Conservation (phyloP, 2,329 filamentous ascomycete species). For the Ophiostoma tasmaniense region DNA sequence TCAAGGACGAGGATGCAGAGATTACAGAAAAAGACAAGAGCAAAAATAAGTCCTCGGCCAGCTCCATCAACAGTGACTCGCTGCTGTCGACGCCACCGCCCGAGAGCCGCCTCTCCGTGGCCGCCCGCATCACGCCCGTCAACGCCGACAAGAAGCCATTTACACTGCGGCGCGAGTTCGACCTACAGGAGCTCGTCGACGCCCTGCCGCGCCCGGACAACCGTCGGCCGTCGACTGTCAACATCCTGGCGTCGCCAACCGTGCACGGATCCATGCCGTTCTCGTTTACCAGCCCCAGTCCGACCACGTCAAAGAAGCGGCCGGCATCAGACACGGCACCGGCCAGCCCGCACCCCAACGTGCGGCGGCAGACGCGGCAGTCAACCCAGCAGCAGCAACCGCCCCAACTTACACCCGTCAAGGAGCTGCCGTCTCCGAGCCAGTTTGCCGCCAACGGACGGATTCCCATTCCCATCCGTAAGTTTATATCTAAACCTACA, state of each 20-base stretch:
- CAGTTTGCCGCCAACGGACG: constrained; percentile 9
- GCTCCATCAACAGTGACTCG: background rate
- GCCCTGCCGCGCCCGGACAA: constrained; percentile 33
- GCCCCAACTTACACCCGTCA: background rate
- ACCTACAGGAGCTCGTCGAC: constrained; percentile 39
- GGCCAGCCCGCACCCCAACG: constrained; percentile 12
- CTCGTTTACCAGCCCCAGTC: background rate
- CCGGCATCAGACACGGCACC: constrained; percentile 12
- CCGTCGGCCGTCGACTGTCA: constrained; percentile 15
- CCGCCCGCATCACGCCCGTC: constrained; percentile 37
- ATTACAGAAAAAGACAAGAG: background rate
- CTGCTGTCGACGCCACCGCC: constrained; percentile 4
- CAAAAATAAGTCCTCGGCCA: background rate
- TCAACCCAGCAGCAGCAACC: constrained; percentile 7
- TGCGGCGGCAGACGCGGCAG: constrained; percentile 9
- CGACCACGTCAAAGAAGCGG: constrained; percentile 11
- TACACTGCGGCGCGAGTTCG: constrained; percentile 38
- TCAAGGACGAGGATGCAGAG: background rate
- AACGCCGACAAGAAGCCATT: constrained; percentile 21
- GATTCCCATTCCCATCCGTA: constrained; percentile 39
- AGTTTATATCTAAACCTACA: constrained; percentile 23
- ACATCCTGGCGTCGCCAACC: constrained; percentile 16
- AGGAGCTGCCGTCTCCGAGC: constrained; percentile 7
- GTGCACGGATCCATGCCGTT: constrained; percentile 7
- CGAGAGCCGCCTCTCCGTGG: constrained; percentile 30